Percentiles rank a stretch among this genome's conserved stretches.
These are phyloP conservation scores for Trichophyton equinum DNA, from an alignment of 2,329 filamentous ascomycete species.

Conservation along the genomic window DNA sequence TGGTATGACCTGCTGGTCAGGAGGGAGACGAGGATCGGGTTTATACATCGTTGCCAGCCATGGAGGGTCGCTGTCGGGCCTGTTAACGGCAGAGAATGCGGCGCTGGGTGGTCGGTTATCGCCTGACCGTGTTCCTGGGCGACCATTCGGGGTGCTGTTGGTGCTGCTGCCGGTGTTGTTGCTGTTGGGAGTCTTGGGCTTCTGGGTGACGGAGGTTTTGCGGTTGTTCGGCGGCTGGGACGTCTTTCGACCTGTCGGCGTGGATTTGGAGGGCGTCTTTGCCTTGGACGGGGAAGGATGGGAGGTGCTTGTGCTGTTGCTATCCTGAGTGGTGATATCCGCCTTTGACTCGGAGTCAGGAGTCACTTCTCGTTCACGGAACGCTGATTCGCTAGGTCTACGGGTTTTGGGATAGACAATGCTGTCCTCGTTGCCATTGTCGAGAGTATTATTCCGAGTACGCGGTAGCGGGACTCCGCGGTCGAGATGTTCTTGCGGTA, in stretches of 20 bases:
- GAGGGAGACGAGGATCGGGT: slow-evolving; percentile 83
- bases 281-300: slow-evolving; percentile 18
- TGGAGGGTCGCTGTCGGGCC: slow-evolving; percentile 85
- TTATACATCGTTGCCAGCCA: slow-evolving; percentile 95
- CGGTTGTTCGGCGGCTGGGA: slow-evolving; percentile 28
- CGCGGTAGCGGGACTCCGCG: slow-evolving; percentile 58
- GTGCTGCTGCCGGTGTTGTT: slow-evolving; percentile 14
- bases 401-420: slow-evolving; percentile 51
- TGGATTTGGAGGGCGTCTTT: slow-evolving; percentile 21
- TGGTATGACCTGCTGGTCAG: slow-evolving; percentile 87
- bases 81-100: slow-evolving; percentile 38
- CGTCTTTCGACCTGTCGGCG: slow-evolving; percentile 26
- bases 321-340: slow-evolving; percentile 10
- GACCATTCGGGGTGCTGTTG: slow-evolving; percentile 32
- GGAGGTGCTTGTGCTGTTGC: slow-evolving; percentile 3
- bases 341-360: slow-evolving; percentile 12
- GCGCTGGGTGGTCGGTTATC: slow-evolving; percentile 43
- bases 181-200: slow-evolving; percentile 26
- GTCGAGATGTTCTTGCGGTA: slow-evolving; percentile 59
- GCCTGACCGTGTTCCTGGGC: slow-evolving; percentile 52
- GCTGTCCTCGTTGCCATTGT: slow-evolving; percentile 48
- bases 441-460: slow-evolving; percentile 43
- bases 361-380: slow-evolving; percentile 13
- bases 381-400: slow-evolving; percentile 48
- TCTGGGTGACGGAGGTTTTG: slow-evolving; percentile 26